Conservation (phyloP, 1,284 basidiomycete genomes). For the Ustanciosporium gigantosporum region DNA sequence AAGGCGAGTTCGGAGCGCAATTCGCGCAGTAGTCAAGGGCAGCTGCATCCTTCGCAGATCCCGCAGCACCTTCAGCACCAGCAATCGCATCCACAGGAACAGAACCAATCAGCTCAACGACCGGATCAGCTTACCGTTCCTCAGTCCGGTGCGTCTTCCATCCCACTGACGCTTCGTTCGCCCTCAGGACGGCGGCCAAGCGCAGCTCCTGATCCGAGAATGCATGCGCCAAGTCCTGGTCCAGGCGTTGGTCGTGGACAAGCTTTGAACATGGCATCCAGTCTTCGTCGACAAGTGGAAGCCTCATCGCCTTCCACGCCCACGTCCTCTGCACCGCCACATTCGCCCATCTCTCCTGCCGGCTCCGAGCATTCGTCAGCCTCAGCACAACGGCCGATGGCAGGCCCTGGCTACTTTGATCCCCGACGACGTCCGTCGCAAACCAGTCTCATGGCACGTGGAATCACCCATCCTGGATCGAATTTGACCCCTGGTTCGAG, state of each 20-base stretch:
- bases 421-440: slow-evolving; percentile 1
- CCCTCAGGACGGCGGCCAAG: slow-evolving; percentile 45
- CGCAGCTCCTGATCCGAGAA: slow-evolving; percentile 43
- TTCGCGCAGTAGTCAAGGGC: background rate
- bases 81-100: slow-evolving; percentile 1
- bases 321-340: slow-evolving; percentile 8
- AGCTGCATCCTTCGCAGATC: background rate
- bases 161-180: slow-evolving; percentile 35
- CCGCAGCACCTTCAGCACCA: slow-evolving; percentile 17
- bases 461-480: background rate
- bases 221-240: slow-evolving; percentile 4
- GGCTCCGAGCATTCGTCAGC: background rate
- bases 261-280: slow-evolving; percentile 39
- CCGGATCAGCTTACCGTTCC: slow-evolving; percentile 23
- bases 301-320: slow-evolving; percentile 13
- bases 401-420: background rate
- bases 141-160: slow-evolving; percentile 10
- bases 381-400: no score
- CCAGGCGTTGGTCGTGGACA: slow-evolving; percentile 8
- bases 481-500: slow-evolving; percentile 9
- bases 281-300: slow-evolving; percentile 50
- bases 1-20: background rate
- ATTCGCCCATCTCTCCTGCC: background rate
- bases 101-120: slow-evolving; percentile 6
- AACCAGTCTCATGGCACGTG: background rate